A percentile compares a stretch with the other conserved stretches of the same genome.
These are phyloP conservation scores for Ophiostoma sp. DNA, from an alignment of 2,329 filamentous ascomycete genomes.

Conservation along the genomic window DNA sequence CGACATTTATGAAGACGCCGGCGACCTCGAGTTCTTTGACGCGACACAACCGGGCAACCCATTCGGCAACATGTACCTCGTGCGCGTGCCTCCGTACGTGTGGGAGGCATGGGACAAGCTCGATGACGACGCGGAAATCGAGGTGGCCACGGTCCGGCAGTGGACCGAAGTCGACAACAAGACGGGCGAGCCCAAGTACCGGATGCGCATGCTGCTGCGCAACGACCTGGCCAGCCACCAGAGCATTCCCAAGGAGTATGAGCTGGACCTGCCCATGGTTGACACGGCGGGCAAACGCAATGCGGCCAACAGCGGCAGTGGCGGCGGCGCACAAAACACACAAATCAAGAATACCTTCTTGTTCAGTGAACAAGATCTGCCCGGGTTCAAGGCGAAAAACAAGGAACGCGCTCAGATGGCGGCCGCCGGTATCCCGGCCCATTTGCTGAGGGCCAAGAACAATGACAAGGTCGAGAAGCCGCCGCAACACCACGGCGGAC, in stretches of 20 bases:
- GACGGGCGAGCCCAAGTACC: conserved; percentile 51
- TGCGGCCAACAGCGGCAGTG: background rate
- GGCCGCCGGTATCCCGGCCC: conserved; percentile 59
- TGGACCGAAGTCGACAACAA: conserved; percentile 54
- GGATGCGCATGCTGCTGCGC: conserved; percentile 67
- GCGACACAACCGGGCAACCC: conserved; percentile 38
- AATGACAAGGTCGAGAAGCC: conserved; percentile 47
- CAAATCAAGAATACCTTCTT: conserved; percentile 83
- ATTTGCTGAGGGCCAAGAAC: conserved; percentile 46
- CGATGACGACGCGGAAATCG: conserved; percentile 78
- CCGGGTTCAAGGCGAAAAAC: conserved; percentile 67
- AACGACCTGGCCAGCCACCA: conserved; percentile 66
- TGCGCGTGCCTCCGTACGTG: conserved; percentile 75
- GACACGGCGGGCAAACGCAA: conserved; percentile 30
- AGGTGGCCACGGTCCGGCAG: conserved; percentile 71
- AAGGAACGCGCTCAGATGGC: conserved; percentile 57
- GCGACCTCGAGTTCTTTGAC: conserved; percentile 60
- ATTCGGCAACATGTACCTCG: conserved; percentile 63
- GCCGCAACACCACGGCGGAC: conserved; percentile 38
- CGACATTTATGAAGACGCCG: conserved; percentile 66
- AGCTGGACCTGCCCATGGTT: conserved; percentile 67
- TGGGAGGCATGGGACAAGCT: conserved; percentile 77
- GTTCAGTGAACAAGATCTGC: conserved; percentile 91
- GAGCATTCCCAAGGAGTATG: conserved; percentile 82
- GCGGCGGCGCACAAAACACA: conserved; percentile 37